phyloP scores from a whole-genome alignment of 1,284 basidiomycete genomes.

The Chondrostereum purpureum region DNA sequence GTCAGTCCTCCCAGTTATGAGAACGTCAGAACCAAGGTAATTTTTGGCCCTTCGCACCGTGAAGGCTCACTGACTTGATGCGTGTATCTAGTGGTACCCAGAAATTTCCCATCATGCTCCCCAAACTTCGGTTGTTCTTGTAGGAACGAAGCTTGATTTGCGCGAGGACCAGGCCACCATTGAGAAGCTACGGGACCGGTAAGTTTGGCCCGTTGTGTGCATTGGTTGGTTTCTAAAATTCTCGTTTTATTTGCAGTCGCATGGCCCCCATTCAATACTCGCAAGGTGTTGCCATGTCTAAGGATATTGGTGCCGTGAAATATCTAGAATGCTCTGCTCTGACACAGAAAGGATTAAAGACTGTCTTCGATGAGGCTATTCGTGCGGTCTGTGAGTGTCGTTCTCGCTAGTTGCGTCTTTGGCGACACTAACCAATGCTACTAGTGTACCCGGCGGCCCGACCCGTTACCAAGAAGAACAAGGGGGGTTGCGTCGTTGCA shows the following conservation, averaged over 20 bases:
- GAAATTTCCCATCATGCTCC: conserved; percentile 98
- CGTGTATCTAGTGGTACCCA: conserved; percentile 76
- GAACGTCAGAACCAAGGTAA: conserved; percentile 95
- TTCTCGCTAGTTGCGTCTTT: conserved; percentile 6
- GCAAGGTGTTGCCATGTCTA: conserved; percentile 87
- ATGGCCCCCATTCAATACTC: conserved; percentile 92
- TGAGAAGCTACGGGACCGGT: conserved; percentile 89
- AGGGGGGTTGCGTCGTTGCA: conserved; percentile 63
- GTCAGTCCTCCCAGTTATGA: conserved; percentile 97
- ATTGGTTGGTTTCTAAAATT: not conserved
- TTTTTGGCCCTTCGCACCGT: conserved; percentile 16
- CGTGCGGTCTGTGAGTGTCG: conserved; percentile 76
- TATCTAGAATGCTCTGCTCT: conserved; percentile 97
- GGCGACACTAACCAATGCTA: conserved; percentile 10
- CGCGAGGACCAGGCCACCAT: conserved; percentile 91
- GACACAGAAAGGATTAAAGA: conserved; percentile 97
- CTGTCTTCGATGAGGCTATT: conserved; percentile 95
- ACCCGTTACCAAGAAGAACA: conserved; percentile 41
- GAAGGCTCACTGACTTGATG: conserved; percentile 6
- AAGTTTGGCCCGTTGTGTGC: conserved; percentile 17
- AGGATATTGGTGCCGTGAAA: conserved; percentile 93
- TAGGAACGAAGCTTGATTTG: conserved; percentile 97
- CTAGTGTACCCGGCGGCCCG: conserved; percentile 69
- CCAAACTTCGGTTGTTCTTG: conserved; percentile 88
- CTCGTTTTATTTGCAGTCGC: conserved; percentile 47